phyloP scores from a whole-genome alignment of 2,329 filamentous ascomycete genomes.

The Amylocarpus encephaloides region DNA sequence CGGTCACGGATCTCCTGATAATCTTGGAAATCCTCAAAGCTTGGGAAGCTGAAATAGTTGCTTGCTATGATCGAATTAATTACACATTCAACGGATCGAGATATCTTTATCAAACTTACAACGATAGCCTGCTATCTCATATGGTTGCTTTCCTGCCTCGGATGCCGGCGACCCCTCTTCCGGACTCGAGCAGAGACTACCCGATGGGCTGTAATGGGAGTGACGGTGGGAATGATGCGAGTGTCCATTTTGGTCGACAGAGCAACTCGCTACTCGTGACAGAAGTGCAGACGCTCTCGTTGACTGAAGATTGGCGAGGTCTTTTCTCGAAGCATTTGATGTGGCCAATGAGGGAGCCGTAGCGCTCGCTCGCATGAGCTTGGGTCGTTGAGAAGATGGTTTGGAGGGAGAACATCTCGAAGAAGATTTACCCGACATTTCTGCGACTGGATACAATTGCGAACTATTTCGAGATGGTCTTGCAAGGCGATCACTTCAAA shows the following conservation, averaged over 20 bases:
- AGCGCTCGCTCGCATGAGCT: constrained; percentile 47
- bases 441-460: background rate
- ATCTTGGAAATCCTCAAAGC: constrained; percentile 61
- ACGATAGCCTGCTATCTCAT: constrained; percentile 18
- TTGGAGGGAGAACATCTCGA: constrained; percentile 36
- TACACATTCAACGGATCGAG: background rate
- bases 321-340: constrained; percentile 46
- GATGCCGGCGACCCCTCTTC: constrained; percentile 12
- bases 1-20: constrained; percentile 36
- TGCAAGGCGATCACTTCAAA: background rate
- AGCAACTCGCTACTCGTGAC: constrained; percentile 46
- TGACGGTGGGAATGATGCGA: constrained; percentile 1
- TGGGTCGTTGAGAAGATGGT: constrained; percentile 39
- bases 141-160: constrained; percentile 21
- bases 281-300: constrained; percentile 50
- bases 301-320: constrained; percentile 43
- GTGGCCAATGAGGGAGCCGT: constrained; percentile 54
- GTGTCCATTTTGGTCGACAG: constrained; percentile 34
- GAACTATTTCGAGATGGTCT: background rate
- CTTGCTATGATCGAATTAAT: constrained; percentile 31
- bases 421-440: constrained; percentile 35
- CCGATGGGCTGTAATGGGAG: constrained; percentile 1
- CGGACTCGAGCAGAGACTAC: constrained; percentile 21
- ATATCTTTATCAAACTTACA: constrained; percentile 16
- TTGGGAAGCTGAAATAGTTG: constrained; percentile 68